Evolutionary conservation across 23 red algal genomes (phyloP).

Genomic region (Gracilaria caudata): DNA sequence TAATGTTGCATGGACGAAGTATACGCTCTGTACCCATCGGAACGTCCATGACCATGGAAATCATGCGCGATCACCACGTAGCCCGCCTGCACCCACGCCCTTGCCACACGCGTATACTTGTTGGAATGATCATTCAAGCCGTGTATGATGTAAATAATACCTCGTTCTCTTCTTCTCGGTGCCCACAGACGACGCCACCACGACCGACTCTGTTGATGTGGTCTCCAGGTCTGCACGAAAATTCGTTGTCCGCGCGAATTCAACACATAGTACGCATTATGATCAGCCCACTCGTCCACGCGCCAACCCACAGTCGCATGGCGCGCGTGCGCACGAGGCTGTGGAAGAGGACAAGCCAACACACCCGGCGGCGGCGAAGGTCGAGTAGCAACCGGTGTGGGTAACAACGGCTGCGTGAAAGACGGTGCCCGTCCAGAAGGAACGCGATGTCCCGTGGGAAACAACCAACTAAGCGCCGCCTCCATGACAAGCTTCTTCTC

Average conservation of each 20-base stretch:
- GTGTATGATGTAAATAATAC: constrained; percentile 76
- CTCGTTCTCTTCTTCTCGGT: neutral
- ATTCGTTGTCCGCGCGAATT: constrained; percentile 79
- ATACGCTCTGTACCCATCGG: constrained; percentile 80
- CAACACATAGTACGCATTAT: constrained; percentile 60
- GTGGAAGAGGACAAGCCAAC: constrained; percentile 50
- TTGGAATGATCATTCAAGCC: constrained; percentile 83
- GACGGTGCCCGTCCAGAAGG: constrained; percentile 50
- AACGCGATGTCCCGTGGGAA: constrained; percentile 40
- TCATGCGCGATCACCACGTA: constrained; percentile 84
- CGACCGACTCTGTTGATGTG: neutral
- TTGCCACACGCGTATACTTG: constrained; percentile 67
- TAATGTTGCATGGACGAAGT: constrained; percentile 66
- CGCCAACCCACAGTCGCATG: constrained; percentile 50
- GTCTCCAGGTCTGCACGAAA: constrained; percentile 80
- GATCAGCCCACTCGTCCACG: constrained; percentile 59
- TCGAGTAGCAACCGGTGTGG: constrained; percentile 11
- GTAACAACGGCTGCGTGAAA: constrained; percentile 58
- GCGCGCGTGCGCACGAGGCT: constrained; percentile 19
- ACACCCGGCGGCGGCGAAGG: constrained; percentile 34
- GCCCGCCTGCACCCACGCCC: constrained; percentile 61
- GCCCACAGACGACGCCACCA: neutral
- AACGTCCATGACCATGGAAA: constrained; percentile 80
- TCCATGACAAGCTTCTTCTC: constrained; percentile 27
- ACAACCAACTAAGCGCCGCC: constrained; percentile 58